Evolutionary conservation across 208 protist species (phyloP).

Genomic region (Leishmania amazonensis): DNA sequence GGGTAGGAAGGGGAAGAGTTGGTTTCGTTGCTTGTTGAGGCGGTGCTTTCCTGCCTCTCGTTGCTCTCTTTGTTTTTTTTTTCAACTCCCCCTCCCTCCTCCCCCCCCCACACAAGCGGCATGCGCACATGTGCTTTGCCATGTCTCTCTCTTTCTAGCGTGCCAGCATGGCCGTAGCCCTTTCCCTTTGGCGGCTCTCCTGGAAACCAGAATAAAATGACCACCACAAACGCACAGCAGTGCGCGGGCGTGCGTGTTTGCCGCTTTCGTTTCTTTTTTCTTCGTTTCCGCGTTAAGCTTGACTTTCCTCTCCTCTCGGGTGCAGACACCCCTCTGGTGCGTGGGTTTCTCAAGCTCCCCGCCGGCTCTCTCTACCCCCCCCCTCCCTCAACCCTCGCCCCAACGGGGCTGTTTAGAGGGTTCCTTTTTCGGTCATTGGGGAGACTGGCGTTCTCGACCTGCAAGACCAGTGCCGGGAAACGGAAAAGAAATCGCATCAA

Average conservation of each 20-base stretch:
- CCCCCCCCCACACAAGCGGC: neutral
- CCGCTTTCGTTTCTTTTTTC: neutral
- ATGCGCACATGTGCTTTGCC: neutral
- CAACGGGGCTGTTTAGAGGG: neutral
- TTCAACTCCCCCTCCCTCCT: neutral
- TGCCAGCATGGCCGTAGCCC: neutral
- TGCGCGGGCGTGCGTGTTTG: neutral
- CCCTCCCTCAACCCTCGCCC: neutral
- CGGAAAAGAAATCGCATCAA: neutral
- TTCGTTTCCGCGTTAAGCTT: neutral
- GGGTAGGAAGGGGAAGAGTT: neutral
- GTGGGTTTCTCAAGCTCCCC: neutral
- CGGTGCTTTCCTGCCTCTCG: neutral
- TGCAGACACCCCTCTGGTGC: neutral
- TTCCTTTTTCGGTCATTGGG: neutral
- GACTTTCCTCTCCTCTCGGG: neutral
- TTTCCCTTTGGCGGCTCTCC: neutral
- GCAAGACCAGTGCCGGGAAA: neutral
- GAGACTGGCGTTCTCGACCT: neutral
- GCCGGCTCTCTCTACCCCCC: neutral
- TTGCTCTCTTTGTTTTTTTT: neutral
- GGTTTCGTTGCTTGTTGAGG: neutral
- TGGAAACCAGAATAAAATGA: neutral
- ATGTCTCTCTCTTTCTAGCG: neutral
- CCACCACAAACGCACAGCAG: neutral